Conservation (phyloP, 148 eudicot genomes). For the Oxyria digyna region DNA sequence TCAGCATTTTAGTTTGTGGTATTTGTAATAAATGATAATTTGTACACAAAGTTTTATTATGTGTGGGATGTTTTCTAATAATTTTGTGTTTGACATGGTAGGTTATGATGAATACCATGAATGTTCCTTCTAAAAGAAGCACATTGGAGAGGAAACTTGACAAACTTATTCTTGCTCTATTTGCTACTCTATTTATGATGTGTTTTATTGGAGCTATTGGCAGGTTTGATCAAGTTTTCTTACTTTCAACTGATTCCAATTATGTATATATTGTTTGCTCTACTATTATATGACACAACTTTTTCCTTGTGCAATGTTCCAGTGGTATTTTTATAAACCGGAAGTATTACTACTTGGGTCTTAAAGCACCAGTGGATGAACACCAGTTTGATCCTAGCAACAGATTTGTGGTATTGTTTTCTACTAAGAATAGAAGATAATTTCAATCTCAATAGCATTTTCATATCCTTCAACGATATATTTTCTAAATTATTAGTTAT, state of each 20-base stretch:
- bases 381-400: constrained; percentile 69
- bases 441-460: constrained; percentile 3
- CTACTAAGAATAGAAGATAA: neutral
- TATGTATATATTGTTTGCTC: neutral
- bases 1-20: neutral
- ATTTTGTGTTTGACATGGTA: constrained; percentile 16
- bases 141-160: constrained; percentile 96
- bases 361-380: constrained; percentile 31
- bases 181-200: constrained; percentile 72
- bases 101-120: constrained; percentile 99
- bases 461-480: neutral
- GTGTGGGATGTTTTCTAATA: neutral
- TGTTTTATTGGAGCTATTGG: constrained; percentile 91
- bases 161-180: constrained; percentile 76
- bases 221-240: constrained; percentile 38
- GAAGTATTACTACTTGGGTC: constrained; percentile 66
- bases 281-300: neutral
- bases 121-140: constrained; percentile 96
- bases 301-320: constrained; percentile 19
- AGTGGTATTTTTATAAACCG: constrained; percentile 62
- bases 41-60: neutral
- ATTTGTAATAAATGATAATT: neutral
- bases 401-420: constrained; percentile 60
- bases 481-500: neutral
- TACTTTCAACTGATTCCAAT: neutral